These are phyloP conservation scores for Pythium folliculosum DNA, from an alignment of 352 stramenopile species.

Conservation along the genomic window DNA sequence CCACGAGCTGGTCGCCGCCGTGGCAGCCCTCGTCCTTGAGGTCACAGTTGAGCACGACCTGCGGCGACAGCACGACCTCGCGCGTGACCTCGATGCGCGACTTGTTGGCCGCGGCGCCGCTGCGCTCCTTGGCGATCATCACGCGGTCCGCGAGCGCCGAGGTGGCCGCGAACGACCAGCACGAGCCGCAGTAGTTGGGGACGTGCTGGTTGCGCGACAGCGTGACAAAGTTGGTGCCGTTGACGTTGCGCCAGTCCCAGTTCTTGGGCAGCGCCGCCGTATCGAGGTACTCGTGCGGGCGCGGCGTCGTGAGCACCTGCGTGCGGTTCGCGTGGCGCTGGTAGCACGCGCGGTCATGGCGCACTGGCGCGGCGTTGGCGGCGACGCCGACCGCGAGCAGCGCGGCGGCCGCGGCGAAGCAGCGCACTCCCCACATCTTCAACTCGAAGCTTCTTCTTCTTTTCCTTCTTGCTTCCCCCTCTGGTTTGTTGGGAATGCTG, in stretches of 20 bases:
- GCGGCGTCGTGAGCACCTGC: slow-evolving; percentile 56
- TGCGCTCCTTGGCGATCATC: slow-evolving; percentile 76
- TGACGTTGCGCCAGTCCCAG: slow-evolving; percentile 93
- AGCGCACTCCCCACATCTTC: neutral
- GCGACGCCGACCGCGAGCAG: slow-evolving; percentile 1
- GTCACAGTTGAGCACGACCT: slow-evolving; percentile 90
- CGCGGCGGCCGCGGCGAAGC: neutral
- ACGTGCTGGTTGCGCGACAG: slow-evolving; percentile 88
- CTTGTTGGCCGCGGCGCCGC: slow-evolving; percentile 31
- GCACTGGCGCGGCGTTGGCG: slow-evolving; percentile 10
- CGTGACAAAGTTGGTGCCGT: slow-evolving; percentile 81
- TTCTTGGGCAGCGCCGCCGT: slow-evolving; percentile 80
- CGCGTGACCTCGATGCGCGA: slow-evolving; percentile 63
- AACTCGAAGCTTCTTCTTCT: neutral
- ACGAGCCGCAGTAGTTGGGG: slow-evolving; percentile 89
- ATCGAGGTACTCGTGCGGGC: slow-evolving; percentile 72
- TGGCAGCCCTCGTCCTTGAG: slow-evolving; percentile 89
- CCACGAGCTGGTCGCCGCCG: slow-evolving; percentile 90
- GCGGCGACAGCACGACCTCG: slow-evolving; percentile 81
- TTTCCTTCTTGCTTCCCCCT: neutral
- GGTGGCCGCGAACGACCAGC: slow-evolving; percentile 86
- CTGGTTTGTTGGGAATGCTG: neutral
- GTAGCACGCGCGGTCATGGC: slow-evolving; percentile 53
- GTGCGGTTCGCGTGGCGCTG: slow-evolving; percentile 73
- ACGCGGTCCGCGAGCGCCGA: slow-evolving; percentile 88